Base-by-base conservation (phyloP, 257 asterid species). In the Nicotiana knightiana region DNA sequence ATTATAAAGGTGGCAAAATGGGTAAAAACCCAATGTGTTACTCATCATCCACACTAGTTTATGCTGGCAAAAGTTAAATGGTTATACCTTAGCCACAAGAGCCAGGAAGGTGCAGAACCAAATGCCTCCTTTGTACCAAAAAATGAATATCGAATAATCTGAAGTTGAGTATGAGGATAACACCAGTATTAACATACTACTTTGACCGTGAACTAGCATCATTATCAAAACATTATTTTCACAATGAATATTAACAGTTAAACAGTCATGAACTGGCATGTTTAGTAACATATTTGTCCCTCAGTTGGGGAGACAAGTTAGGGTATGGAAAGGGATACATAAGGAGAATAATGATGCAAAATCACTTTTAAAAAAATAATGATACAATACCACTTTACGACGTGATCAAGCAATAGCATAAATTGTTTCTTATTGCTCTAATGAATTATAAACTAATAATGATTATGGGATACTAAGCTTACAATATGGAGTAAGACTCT, bases 121-220 rank as follows among this genome's bases (percentile, higher is more conserved):
- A 91, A 73, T 80, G 91, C 89, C 82, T 96, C 99, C 90, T 90
- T 96, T 75, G 85, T 85, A 15, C 97, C 98, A 86, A 94, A 96
- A 76, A 91, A 96, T 35, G 98, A 89, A 84, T 94, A 96, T 9
- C 97, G 82, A 18, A 93, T 91, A 9, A 92, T 90, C 87, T 88
- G 26, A 43, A 77, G 26, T 43, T 26, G 37, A 59, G 0, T 35
- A 70, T 11, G 21, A 11, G 37, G 35, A n/a, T 39, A 67, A 67
- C 4, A 67, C 30, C 76, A 18, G 2, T 37, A 46, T 67, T 35
- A 35, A 67, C 9, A 65, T 28, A 30, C 70, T 28, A 15, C 43
- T 30, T 30, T 3, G 43, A 64, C n/a, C 68, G 0, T 63, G 68
- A 26, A 63, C 39, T 26, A 12, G 37, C 18, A 26, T 18, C 39